Conservation (phyloP, 228 moss, liverwort and hornwort species). For the Sphagnum magellanicum region DNA sequence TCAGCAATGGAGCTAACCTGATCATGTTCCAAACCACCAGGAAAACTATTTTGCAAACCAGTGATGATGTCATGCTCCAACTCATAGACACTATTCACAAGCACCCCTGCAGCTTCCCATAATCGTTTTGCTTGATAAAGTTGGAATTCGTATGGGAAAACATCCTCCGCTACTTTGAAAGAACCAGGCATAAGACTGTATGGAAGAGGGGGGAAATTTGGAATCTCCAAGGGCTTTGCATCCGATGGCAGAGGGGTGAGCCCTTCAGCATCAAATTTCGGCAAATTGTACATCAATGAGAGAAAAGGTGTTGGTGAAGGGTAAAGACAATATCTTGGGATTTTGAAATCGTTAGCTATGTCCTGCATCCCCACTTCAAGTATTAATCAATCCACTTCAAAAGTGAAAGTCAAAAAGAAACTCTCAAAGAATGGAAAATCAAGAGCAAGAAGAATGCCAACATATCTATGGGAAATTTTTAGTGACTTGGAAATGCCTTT, state of each 20-base stretch:
- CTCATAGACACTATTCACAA: constrained; percentile 41
- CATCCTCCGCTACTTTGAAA: constrained; percentile 1
- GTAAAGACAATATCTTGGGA: constrained; percentile 37
- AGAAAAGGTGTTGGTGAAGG: constrained; percentile 23
- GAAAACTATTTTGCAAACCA: constrained; percentile 11
- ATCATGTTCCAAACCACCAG: not conserved
- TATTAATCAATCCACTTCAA: no score
- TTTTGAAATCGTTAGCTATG: constrained; percentile 32
- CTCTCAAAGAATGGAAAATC: not conserved
- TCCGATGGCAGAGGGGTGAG: constrained; percentile 8
- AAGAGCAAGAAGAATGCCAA: not conserved
- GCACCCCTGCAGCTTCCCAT: constrained; percentile 27
- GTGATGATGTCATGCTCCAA: constrained; percentile 11
- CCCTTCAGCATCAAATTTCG: constrained; percentile 26
- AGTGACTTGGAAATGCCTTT: not conserved
- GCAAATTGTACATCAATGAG: constrained; percentile 27
- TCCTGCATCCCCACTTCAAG: constrained; percentile 7
- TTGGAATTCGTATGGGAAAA: constrained; percentile 12
- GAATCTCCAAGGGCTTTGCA: constrained; percentile 12
- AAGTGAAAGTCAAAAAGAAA: not conserved
- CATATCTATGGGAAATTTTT: not conserved
- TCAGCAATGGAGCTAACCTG: constrained; percentile 7
- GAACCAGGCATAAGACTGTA: constrained; percentile 35
- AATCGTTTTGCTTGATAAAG: constrained; percentile 19
- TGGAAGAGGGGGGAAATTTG: constrained; percentile 31